Conservation (phyloP, 228 moss, liverwort and hornwort species). For the Sphagnum magellanicum region DNA sequence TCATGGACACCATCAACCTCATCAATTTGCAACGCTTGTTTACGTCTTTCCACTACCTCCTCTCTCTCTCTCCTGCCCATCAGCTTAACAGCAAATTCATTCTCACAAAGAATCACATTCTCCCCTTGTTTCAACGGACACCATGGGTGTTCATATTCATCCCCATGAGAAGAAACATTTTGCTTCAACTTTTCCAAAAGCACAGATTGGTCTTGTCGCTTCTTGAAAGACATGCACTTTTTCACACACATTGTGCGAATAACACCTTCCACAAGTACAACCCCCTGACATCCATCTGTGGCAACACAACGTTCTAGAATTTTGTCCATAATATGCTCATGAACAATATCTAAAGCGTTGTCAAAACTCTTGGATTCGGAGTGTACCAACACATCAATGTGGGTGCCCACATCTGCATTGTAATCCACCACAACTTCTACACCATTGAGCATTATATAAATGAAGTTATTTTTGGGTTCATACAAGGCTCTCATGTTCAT, state of each 20-base stretch:
- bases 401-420: not conserved
- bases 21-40: too few relatives aligned
- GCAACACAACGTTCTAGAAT: not conserved
- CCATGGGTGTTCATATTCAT: too few relatives aligned
- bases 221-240: not conserved
- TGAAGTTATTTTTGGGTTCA: not conserved
- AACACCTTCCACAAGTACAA: not conserved
- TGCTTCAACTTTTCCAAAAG: not conserved
- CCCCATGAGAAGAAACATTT: too few relatives aligned
- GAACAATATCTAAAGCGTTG: not conserved
- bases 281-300: not conserved
- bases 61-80: too few relatives aligned
- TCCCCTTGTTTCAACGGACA: too few relatives aligned
- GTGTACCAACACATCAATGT: too few relatives aligned
- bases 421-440: not conserved
- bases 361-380: not conserved
- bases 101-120: too few relatives aligned
- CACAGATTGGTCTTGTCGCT: not conserved
- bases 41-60: too few relatives aligned
- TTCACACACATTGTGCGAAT: not conserved
- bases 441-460: not conserved
- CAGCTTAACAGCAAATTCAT: too few relatives aligned
- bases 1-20: too few relatives aligned
- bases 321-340: not conserved
- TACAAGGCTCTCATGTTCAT: not conserved